These are phyloP conservation scores for Leccinum pallidistipes DNA, from an alignment of 1,284 basidiomycete genomes.

Conservation along the genomic window DNA sequence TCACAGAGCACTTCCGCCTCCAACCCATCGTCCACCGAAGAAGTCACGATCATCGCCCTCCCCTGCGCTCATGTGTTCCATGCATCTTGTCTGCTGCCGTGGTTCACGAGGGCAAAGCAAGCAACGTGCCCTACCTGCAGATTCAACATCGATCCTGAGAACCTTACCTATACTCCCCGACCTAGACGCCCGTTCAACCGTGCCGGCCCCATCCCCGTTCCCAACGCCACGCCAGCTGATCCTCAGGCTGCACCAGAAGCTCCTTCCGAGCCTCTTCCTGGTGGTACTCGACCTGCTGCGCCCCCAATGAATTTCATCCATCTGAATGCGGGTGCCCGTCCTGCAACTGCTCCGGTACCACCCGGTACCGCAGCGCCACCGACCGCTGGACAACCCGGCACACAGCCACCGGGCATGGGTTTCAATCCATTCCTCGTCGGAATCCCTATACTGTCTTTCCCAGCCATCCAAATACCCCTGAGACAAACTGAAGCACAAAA, in stretches of 20 bases:
- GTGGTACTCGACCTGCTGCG: background rate
- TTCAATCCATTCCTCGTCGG: constrained; percentile 22
- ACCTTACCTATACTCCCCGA: constrained; percentile 52
- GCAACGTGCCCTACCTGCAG: constrained; percentile 81
- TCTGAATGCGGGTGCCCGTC: constrained; percentile 3
- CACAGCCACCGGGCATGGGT: constrained; percentile 12
- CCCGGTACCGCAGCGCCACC: constrained; percentile 6
- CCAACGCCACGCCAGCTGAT: constrained; percentile 7
- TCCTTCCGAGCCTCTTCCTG: constrained; percentile 4
- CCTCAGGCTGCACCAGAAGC: constrained; percentile 5
- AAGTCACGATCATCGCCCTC: constrained; percentile 50
- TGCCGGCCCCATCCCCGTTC: constrained; percentile 4
- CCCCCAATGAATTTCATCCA: constrained; percentile 3
- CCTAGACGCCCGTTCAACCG: constrained; percentile 22
- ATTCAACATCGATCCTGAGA: constrained; percentile 77
- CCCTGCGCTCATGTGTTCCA: constrained; percentile 82
- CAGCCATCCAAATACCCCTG: constrained; percentile 29
- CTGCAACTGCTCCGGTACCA: constrained; percentile 1
- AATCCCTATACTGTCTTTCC: constrained; percentile 31
- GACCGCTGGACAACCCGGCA: constrained; percentile 11
- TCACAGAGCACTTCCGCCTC: constrained; percentile 8
- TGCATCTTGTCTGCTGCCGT: constrained; percentile 69
- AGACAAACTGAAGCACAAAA: constrained; percentile 13
- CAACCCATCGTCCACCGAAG: constrained; percentile 13
- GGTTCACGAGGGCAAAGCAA: constrained; percentile 73